Evolutionary conservation across 1,139 yeast species (phyloP), one percentile per base, ranked within the genome.

Genomic region (Wickerhamomyces sp.): DNA sequence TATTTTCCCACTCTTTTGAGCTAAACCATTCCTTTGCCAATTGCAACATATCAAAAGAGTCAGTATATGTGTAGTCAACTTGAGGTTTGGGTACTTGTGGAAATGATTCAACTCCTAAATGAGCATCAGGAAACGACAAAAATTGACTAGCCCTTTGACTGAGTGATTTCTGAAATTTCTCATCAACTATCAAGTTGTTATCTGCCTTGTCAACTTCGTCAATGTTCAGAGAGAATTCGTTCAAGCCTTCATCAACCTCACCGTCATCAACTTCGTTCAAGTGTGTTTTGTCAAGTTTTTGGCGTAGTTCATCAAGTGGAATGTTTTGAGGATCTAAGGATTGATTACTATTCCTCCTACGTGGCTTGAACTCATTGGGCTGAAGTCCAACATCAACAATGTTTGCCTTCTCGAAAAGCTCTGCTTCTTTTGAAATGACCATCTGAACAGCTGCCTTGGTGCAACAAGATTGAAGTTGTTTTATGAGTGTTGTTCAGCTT

Each of bases 1-100:
- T 39, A n/a, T 59, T 56, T 6, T 44, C 46, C 44, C 77, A 68
- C 58, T 84, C 93, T 40, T 69, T 63, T 37, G 59, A 58, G 7
- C 77, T 69, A 55, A 84, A 84, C 94, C 94, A 84, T 42, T 81
- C 84, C 37, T 72, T 69, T 23, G 84, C 51, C 52, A 83, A 89
- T 6, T 65, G 62, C 11, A 61, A 60, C 29, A 82, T 63, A 0
- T 60, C 56, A 7, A 67, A 69, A 27, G 60, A 56, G 47, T 79
- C 84, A 11, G 58, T 45, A 48, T 73, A 68, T 2, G 67, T 61
- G 64, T 78, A 84, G 2, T 72, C 65, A n/a, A 85, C 54, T 13
- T 61, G 64, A 0, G 78, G 65, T 47, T 59, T 63, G 4, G 67
- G 58, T 3, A 61, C 45, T 3, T 62, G 54, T 11, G 60, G 62